phyloP scores from a whole-genome alignment of 2,329 filamentous ascomycete genomes.

The Tolypocladium pustulatum region DNA sequence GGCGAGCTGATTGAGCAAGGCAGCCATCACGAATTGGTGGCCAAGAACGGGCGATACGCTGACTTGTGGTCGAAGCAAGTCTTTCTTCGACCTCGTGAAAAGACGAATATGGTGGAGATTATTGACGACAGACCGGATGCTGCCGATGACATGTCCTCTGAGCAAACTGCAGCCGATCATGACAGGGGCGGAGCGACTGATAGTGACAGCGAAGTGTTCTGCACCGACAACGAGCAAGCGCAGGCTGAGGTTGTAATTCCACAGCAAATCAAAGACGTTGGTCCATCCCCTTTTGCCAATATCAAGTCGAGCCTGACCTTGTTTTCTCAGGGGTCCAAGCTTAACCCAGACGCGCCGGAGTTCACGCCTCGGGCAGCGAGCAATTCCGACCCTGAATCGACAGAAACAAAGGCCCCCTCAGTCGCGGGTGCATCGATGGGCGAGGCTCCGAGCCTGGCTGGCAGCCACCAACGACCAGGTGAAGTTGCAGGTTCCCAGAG shows the following conservation, averaged over 20 bases:
- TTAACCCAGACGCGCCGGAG: conserved; percentile 45
- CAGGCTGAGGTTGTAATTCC: conserved; percentile 20
- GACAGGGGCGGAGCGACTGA: conserved; percentile 14
- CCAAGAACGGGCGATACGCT: conserved; percentile 49
- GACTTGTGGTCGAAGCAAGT: conserved; percentile 56
- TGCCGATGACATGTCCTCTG: conserved; percentile 26
- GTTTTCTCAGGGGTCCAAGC: conserved; percentile 35
- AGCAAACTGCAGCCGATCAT: conserved; percentile 22
- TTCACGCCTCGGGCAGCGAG: conserved; percentile 35
- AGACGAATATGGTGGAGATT: background rate
- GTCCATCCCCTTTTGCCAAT: background rate
- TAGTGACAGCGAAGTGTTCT: conserved; percentile 12
- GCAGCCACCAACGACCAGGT: conserved; percentile 16
- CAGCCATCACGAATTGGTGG: conserved; percentile 47
- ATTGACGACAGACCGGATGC: conserved; percentile 12
- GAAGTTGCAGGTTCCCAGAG: conserved; percentile 12
- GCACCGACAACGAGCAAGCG: conserved; percentile 8
- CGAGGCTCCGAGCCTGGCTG: background rate
- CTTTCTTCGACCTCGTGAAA: conserved; percentile 38
- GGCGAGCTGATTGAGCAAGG: conserved; percentile 56
- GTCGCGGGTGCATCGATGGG: background rate
- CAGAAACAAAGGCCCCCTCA: background rate
- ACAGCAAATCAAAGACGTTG: conserved; percentile 39
- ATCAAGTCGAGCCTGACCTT: conserved; percentile 30
- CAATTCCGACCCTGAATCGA: background rate